These are phyloP conservation scores for Tillandsia fasciculata DNA, from an alignment of 176 grass and related monocot genomes.

Conservation along the genomic window DNA sequence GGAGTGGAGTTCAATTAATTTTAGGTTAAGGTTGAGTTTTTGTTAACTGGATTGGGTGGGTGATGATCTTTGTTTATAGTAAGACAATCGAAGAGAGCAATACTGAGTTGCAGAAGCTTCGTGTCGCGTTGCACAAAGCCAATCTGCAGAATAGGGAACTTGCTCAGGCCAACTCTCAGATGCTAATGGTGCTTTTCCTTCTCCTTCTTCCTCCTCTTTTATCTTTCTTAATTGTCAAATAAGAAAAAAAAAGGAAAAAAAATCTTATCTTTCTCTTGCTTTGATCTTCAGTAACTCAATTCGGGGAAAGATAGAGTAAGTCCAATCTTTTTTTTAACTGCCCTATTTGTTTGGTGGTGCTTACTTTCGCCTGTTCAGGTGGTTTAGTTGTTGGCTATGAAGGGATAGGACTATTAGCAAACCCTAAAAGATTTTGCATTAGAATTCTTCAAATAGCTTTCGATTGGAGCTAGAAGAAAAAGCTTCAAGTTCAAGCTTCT, in stretches of 20 bases:
- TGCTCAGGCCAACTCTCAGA: constrained; percentile 38
- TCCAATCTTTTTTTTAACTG: neutral
- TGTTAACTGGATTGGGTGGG: neutral
- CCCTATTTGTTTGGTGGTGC: constrained; percentile 7
- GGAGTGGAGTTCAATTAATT: neutral
- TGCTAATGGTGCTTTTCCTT: constrained; percentile 34
- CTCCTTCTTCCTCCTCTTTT: constrained; percentile 7
- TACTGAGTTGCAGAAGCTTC: constrained; percentile 43
- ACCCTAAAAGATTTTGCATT: too few relatives aligned
- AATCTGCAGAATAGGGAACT: constrained; percentile 48
- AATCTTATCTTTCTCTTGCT: constrained; percentile 11
- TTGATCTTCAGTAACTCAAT: constrained; percentile 51
- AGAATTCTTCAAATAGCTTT: too few relatives aligned
- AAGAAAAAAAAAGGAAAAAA: neutral
- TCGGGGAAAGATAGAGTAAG: constrained; percentile 47
- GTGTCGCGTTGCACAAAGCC: constrained; percentile 10
- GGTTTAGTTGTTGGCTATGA: constrained; percentile 21
- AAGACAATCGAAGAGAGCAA: constrained; percentile 32
- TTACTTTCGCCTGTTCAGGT: constrained; percentile 9
- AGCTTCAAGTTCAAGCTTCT: too few relatives aligned
- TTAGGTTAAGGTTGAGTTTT: neutral
- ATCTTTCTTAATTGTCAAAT: neutral
- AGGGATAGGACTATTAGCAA: neutral
- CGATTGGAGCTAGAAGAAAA: too few relatives aligned
- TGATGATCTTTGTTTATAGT: constrained; percentile 22